Conservation (phyloP, 2,329 filamentous ascomycete species). For the Ascochyta fabae region DNA sequence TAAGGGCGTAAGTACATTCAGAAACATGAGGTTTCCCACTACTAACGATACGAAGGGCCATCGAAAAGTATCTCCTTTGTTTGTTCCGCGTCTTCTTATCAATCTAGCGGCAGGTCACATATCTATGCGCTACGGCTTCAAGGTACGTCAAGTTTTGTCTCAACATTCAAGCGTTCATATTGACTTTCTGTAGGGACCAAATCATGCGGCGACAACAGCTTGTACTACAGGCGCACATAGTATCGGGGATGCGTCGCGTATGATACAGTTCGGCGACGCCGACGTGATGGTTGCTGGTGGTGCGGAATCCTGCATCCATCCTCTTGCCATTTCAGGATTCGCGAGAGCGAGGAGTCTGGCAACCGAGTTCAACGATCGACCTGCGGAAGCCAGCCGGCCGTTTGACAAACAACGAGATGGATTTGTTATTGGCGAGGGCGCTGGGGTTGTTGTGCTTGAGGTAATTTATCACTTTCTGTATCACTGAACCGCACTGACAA, state of each 20-base stretch:
- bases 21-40: rapidly evolving
- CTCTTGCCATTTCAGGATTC: constrained; percentile 90
- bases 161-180: neutral
- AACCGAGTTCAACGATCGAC: constrained; percentile 77
- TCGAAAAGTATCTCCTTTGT: constrained; percentile 88
- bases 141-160: constrained; percentile 44
- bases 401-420: constrained; percentile 82
- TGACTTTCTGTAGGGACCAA: constrained; percentile 69
- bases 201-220: constrained; percentile 90
- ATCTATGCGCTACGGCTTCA: constrained; percentile 88
- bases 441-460: constrained; percentile 85
- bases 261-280: constrained; percentile 89
- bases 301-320: constrained; percentile 94
- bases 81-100: constrained; percentile 90
- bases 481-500: constrained; percentile 5
- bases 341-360: constrained; percentile 84
- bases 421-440: constrained; percentile 93
- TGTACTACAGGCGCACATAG: constrained; percentile 97
- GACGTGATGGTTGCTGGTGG: constrained; percentile 97
- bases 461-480: constrained; percentile 42
- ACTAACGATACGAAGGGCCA: constrained; percentile 69
- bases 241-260: constrained; percentile 89
- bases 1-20: constrained; percentile 64
- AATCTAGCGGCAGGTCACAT: constrained; percentile 95
- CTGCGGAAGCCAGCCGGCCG: constrained; percentile 76